These are phyloP conservation scores for Balamuthia mandrillaris DNA, from an alignment of 208 protist genomes.

Conservation along the genomic window DNA sequence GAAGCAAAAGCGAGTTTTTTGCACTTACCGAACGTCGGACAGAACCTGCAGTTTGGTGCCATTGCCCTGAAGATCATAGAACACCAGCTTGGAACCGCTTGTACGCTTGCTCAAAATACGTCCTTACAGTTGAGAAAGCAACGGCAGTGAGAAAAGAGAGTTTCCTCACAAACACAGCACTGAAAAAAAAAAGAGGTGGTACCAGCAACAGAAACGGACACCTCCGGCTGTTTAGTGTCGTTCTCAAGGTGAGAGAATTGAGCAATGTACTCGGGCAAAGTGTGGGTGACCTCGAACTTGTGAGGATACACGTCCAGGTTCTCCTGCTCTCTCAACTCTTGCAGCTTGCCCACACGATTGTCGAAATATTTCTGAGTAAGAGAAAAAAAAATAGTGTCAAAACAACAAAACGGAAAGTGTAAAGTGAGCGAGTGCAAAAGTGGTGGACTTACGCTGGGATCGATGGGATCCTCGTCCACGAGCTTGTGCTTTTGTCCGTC, in stretches of 20 bases:
- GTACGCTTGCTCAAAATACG: constrained; percentile 74
- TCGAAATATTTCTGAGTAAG: constrained; percentile 68
- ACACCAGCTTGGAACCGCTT: constrained; percentile 89
- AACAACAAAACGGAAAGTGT: too few relatives aligned
- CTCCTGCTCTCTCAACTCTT: constrained; percentile 8
- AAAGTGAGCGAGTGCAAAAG: too few relatives aligned
- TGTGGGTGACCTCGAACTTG: constrained; percentile 88
- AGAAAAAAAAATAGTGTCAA: too few relatives aligned
- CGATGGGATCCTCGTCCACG: constrained; percentile 38
- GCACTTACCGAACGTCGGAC: neutral
- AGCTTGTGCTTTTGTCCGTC: neutral
- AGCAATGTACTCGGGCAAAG: constrained; percentile 81
- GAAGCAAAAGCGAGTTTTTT: neutral
- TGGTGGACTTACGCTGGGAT: too few relatives aligned
- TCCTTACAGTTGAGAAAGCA: too few relatives aligned
- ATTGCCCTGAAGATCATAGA: constrained; percentile 92
- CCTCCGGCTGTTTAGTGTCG: constrained; percentile 63
- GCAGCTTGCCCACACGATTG: constrained; percentile 55
- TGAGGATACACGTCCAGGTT: constrained; percentile 89
- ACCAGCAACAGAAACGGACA: constrained; percentile 82
- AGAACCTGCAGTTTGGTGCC: constrained; percentile 91
- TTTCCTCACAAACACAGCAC: too few relatives aligned
- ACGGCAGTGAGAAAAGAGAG: too few relatives aligned
- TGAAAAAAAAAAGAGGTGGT: too few relatives aligned
- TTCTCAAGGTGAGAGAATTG: constrained; percentile 74